phyloP scores from a whole-genome alignment of 2,329 filamentous ascomycete species.

The Onygenales sp. region DNA sequence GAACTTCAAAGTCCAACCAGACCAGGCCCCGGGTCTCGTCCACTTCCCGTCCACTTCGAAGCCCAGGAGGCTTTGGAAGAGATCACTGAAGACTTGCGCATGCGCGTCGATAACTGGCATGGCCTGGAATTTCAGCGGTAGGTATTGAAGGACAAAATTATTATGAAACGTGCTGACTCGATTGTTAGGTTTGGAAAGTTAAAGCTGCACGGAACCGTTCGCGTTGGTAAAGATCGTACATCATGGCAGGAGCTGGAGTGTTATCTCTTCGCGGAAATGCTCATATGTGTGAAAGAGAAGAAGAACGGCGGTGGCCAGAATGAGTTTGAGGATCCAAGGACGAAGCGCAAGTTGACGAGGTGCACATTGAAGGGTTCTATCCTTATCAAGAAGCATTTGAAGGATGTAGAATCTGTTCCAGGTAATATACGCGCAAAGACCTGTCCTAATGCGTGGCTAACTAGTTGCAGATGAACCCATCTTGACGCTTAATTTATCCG shows the following conservation, averaged over 20 bases:
- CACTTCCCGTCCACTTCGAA: conserved; percentile 57
- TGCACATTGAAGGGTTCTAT: conserved; percentile 96
- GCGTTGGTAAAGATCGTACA: conserved; percentile 90
- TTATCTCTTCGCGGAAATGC: conserved; percentile 95
- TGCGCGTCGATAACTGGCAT: conserved; percentile 97
- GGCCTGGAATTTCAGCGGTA: conserved; percentile 81
- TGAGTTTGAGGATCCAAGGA: conserved; percentile 53
- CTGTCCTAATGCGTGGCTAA: background rate
- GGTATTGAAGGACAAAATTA: conserved; percentile 13
- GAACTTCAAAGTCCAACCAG: conserved; percentile 44
- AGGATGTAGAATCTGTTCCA: conserved; percentile 63
- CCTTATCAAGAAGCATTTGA: conserved; percentile 94
- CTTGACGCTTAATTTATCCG: conserved; percentile 81
- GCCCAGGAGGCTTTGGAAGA: conserved; percentile 68
- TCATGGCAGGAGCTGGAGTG: conserved; percentile 98
- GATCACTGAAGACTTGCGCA: conserved; percentile 74
- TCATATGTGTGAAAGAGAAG: conserved; percentile 99
- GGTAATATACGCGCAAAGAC: conserved; percentile 23
- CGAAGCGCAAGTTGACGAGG: conserved; percentile 56
- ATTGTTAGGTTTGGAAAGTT: conserved; percentile 74
- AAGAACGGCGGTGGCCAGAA: conserved; percentile 50
- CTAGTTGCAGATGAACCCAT: conserved; percentile 59
- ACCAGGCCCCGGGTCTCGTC: conserved; percentile 48
- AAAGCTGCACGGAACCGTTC: conserved; percentile 76
- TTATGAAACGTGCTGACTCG: conserved; percentile 1